phyloP scores from a whole-genome alignment of 768 basidiomycete genomes.

The Lepiota subincarnata region DNA sequence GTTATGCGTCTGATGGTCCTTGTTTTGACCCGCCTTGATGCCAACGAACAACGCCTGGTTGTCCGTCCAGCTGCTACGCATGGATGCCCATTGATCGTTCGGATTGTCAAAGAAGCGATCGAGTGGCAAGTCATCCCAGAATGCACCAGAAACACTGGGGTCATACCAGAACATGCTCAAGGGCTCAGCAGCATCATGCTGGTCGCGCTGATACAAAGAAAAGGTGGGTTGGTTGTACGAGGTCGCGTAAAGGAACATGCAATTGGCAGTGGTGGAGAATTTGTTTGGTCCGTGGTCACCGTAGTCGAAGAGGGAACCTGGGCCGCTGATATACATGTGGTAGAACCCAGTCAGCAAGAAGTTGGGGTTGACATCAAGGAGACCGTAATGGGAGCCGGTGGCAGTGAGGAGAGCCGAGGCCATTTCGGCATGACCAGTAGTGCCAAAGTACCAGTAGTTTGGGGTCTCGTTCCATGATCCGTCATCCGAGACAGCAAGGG shows the following conservation, averaged over 20 bases:
- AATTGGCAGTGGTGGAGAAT: constrained; percentile 89
- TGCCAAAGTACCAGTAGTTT: constrained; percentile 96
- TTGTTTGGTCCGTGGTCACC: constrained; percentile 94
- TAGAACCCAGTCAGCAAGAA: constrained; percentile 71
- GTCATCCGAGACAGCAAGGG: constrained; percentile 53
- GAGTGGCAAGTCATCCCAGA: constrained; percentile 82
- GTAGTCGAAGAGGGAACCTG: constrained; percentile 82
- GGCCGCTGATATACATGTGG: constrained; percentile 86
- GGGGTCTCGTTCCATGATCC: constrained; percentile 93
- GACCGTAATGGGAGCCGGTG: constrained; percentile 76
- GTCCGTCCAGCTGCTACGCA: constrained; percentile 93
- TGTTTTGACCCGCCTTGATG: constrained; percentile 79
- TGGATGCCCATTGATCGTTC: constrained; percentile 83
- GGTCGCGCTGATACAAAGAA: constrained; percentile 89
- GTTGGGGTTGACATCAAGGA: constrained; percentile 68
- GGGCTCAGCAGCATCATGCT: constrained; percentile 74
- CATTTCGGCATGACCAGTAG: constrained; percentile 89
- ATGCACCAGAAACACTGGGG: constrained; percentile 76
- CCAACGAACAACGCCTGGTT: constrained; percentile 77
- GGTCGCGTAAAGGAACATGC: constrained; percentile 72
- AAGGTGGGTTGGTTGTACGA: constrained; percentile 69
- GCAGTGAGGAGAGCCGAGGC: constrained; percentile 76
- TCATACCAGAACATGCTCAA: constrained; percentile 95
- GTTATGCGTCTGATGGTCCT: constrained; percentile 90
- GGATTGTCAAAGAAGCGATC: constrained; percentile 77